Base-by-base conservation (phyloP, 225 moss, liverwort and hornwort genomes). In the Anthoceros angustus region DNA sequence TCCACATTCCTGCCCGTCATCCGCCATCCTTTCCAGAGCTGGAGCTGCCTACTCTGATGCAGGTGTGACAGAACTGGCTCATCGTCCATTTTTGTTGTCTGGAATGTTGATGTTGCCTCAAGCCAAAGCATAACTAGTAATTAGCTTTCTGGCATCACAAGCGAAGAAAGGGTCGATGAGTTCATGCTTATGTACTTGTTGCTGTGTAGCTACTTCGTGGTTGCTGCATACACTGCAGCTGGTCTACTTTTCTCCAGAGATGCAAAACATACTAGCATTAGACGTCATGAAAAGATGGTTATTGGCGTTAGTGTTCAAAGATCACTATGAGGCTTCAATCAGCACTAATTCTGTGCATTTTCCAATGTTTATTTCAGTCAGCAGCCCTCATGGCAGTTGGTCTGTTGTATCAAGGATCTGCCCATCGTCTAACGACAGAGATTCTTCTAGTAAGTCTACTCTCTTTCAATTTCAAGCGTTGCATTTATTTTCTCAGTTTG, bases 11-110 rank as follows among this genome's bases (percentile, higher is more conserved):
- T 73, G 86, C 95, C 43, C 86, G 86, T 25, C 91, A 91, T 50
- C 95, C 95, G 45, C 90, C 95, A 39, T 95, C 95, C 1, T 95
- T 88, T 66, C 95, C 95, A 23, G 95, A 91, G 73, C 68, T 95
- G 75, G 95, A 95, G 72, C 75, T 95, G 73, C 95, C 95, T 66
- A 91, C 88, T n/a, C 85, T 91, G 25, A 88, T 95, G 84, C 95
- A 77, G 77, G 77, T 73, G 73, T 45, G 46, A 14, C 15, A 9
- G 9, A 12, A 23, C 8, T 23, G 8, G 55, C 0, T 1, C 23
- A 15, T 11, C 45, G 16, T 46, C 11, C 16, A 16, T 16, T 11
- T 11, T 11, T 11, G 1, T 46, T 46, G 45, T 46, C 0, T 55
- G 18, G 55, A 7, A 55, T 6, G 14, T 20, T 6, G 55, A 50